Conservation (phyloP, 352 stramenopile genomes). For the Globisporangium iwayamae region DNA sequence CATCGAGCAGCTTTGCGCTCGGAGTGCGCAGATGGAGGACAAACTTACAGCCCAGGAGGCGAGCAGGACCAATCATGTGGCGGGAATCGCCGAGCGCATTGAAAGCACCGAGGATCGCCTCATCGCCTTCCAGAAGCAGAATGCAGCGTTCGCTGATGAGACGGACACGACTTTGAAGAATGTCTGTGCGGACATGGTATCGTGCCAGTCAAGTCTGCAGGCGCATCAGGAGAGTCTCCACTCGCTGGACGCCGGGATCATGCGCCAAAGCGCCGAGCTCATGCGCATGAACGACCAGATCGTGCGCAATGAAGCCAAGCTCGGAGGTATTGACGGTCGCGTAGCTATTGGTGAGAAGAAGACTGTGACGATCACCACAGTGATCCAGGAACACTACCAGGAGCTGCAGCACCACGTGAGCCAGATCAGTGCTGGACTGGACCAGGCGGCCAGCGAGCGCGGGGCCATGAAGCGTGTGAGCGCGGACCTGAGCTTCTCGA, state of each 20-base stretch:
- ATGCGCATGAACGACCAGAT: slow-evolving; percentile 26
- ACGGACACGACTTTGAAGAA: slow-evolving; percentile 31
- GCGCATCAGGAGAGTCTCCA: slow-evolving; percentile 31
- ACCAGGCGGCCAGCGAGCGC: slow-evolving; percentile 37
- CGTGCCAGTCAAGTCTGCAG: slow-evolving; percentile 25
- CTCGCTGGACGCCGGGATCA: slow-evolving; percentile 23
- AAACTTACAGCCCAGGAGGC: slow-evolving; percentile 28
- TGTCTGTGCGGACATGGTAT: slow-evolving; percentile 25
- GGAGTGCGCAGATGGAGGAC: slow-evolving; percentile 22
- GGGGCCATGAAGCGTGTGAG: slow-evolving; percentile 32
- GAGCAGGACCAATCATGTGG: slow-evolving; percentile 17
- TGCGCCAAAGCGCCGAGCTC: slow-evolving; percentile 33
- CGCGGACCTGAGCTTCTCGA: slow-evolving; percentile 29
- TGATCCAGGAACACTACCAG: slow-evolving; percentile 44
- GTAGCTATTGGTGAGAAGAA: slow-evolving; percentile 48
- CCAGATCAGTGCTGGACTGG: slow-evolving; percentile 22
- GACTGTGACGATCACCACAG: slow-evolving; percentile 20
- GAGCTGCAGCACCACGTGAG: slow-evolving; percentile 32
- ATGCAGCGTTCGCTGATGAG: slow-evolving; percentile 25
- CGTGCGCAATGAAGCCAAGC: slow-evolving; percentile 25
- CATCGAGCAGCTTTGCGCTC: slow-evolving; percentile 29
- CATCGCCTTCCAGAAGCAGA: slow-evolving; percentile 11
- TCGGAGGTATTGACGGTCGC: slow-evolving; percentile 37
- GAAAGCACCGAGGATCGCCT: slow-evolving; percentile 21
- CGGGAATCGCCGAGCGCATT: slow-evolving; percentile 23